Base-by-base conservation (phyloP, 2,329 filamentous ascomycete genomes). In the Calonectria naviculata region DNA sequence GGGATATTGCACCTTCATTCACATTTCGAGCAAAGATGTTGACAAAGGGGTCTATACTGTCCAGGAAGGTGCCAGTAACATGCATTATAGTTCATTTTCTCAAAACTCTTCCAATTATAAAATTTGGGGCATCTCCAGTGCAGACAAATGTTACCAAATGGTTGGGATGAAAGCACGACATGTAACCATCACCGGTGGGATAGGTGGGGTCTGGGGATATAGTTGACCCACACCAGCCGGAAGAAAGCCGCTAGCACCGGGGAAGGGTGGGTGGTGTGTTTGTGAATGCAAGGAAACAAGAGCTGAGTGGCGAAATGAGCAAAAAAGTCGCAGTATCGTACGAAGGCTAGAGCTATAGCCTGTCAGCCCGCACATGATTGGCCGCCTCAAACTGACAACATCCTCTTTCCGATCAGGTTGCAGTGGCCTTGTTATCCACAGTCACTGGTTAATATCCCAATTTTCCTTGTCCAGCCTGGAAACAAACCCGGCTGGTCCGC, bases 111-210 rank as follows among this genome's bases (percentile, higher is more conserved):
- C 9, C 17, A 58, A 19, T 24, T 6, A 1, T 4, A 1, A 19
- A 38, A 26, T 38, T 26, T 5, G 12, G 3, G 3, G 5, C 2
- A 21, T 6, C 15, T 9, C 19, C 3, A 58, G 52, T 3, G 5
- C 13, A 26, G 5, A 19, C 26, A 13, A 38, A 38, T 58, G 21
- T 17, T 19, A 38, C 34, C 52, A 24, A n/a, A 8, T 38, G 31
- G 52, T 58, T 19, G 52, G 52, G 52, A 58, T 58, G 52, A 58
- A 58, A 58, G 52, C 52, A 58, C 52, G 52, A 58, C 52, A 58
- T 58, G 31, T 6, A 58, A 26, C 52, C 52, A 58, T 58, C 31
- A 58, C 52, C 52, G 52, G 52, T 58, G 52, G 52, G 52, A 58
- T 58, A 58, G 31, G 52, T 58, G 52, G 52, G 49, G 52, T 26